These are phyloP conservation scores for Arthroderma sp. DNA, from an alignment of 2,329 filamentous ascomycete species.

Conservation along the genomic window DNA sequence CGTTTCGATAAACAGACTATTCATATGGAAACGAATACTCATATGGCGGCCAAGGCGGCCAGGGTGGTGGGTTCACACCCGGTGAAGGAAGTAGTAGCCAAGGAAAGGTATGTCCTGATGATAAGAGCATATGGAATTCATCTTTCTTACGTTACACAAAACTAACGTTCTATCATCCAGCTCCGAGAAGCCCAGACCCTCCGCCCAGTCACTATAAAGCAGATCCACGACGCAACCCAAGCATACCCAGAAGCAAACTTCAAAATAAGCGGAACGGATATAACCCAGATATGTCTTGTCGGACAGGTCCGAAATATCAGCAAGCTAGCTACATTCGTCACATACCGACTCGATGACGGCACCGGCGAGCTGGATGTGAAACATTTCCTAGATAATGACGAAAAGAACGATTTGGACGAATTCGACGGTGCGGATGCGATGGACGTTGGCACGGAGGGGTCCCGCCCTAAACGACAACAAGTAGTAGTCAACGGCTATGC, in stretches of 20 bases:
- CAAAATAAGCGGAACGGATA: conserved; percentile 63
- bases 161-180: conserved; percentile 1
- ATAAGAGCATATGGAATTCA: too few relatives aligned
- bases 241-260: conserved; percentile 63
- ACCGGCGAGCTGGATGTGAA: conserved; percentile 76
- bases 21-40: conserved; percentile 35
- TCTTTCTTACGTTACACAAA: background rate
- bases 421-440: conserved; percentile 35
- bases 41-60: conserved; percentile 42
- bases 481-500: conserved; percentile 67
- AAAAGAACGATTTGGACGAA: conserved; percentile 32
- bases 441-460: conserved; percentile 22
- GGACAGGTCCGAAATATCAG: conserved; percentile 82
- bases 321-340: conserved; percentile 79
- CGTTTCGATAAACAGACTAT: conserved; percentile 16
- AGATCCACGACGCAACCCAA: conserved; percentile 71
- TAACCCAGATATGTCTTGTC: conserved; percentile 70
- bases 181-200: conserved; percentile 40
- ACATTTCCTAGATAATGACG: conserved; percentile 35
- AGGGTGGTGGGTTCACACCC: conserved; percentile 47
- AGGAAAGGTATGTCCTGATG: conserved; percentile 21
- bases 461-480: conserved; percentile 35
- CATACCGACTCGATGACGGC: conserved; percentile 88
- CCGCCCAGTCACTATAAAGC: conserved; percentile 89
- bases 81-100: conserved; percentile 37